Evolutionary conservation across 495 filamentous ascomycete species (phyloP), one percentile per base, ranked within the genome.

Genomic region (Podospora tetraspora): DNA sequence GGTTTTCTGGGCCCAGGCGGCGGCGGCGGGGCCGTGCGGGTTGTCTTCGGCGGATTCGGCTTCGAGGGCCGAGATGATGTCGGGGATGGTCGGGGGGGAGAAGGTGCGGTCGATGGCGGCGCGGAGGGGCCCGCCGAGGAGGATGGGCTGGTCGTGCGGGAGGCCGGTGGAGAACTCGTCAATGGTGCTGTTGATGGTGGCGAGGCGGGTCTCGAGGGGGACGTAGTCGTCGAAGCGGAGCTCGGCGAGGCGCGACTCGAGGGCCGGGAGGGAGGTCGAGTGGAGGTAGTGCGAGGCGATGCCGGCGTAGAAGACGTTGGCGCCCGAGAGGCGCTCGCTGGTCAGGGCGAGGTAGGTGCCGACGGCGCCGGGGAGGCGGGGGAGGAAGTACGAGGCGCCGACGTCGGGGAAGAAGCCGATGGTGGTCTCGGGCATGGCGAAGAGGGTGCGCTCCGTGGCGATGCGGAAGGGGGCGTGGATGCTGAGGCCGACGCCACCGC

Each of bases 341-440:
- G 95, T 99, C 68, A 99, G 82, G 25, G 90, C 95, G 56, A 98
- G 87, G 79, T 97, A 98, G 57, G 92, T 96, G 37, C 95, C 95
- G 57, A 92, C 74, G 64, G 85, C 77, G 60, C 95, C 95, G 68
- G 94, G 87, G 80, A 99, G 88, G 66, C 92, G 85, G 10, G 95
- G 91, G 25, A 99, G 84, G 84, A 97, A 98, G 83, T 97, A 98
- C 22, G 91, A 94, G 64, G 88, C 95, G 57, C 95, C 95, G 34
- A 99, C 96, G 73, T 99, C 95, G 30, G 96, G 95, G 82, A 98
- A 99, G 82, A 97, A 97, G 11, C 95, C 95, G 72, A 99, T 99
- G 10, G 84, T 94, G 3, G 95, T 99, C 83, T 99, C 95, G 43
- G 95, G 95, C 95, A 99, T 99, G 69, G 96, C 93, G 74, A 99